Conservation (phyloP, 257 asterid genomes). For the Fraxinus cuspidata region DNA sequence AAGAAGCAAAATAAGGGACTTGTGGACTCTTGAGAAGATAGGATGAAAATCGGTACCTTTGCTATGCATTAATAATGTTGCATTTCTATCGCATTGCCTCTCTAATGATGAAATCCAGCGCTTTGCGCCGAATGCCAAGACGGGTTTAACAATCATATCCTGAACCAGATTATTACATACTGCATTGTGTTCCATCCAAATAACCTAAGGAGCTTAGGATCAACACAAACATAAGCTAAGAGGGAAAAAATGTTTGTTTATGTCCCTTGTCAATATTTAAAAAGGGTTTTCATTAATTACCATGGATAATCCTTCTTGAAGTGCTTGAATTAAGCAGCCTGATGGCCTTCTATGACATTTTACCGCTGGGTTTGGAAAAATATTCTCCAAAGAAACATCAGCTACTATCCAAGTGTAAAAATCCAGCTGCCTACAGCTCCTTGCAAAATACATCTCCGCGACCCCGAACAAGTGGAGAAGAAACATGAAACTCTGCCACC, state of each 20-base stretch:
- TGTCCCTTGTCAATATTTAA: neutral
- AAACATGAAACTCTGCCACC: slow-evolving; percentile 47
- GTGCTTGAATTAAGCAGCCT: slow-evolving; percentile 56
- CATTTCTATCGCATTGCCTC: slow-evolving; percentile 37
- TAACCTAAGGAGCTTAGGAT: slow-evolving; percentile 36
- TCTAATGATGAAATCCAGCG: slow-evolving; percentile 59
- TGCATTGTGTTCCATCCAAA: slow-evolving; percentile 61
- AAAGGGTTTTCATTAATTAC: slow-evolving; percentile 25
- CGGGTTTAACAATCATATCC: slow-evolving; percentile 34
- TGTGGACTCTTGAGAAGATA: too few relatives aligned
- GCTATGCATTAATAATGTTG: slow-evolving; percentile 17
- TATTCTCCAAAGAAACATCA: slow-evolving; percentile 57
- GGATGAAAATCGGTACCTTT: slow-evolving; percentile 24
- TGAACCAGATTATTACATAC: slow-evolving; percentile 24
- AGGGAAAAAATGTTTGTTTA: neutral
- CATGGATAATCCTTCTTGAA: slow-evolving; percentile 42
- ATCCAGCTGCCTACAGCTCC: slow-evolving; percentile 44
- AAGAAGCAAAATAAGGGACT: neutral
- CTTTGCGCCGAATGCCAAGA: slow-evolving; percentile 41
- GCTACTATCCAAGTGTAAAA: slow-evolving; percentile 46
- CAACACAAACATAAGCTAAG: neutral
- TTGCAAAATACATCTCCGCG: slow-evolving; percentile 47
- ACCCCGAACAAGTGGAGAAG: slow-evolving; percentile 51
- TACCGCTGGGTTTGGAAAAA: slow-evolving; percentile 39
- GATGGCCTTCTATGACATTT: slow-evolving; percentile 53